Evolutionary conservation across 202 grass and related monocot genomes (phyloP).

Genomic region (Cymbopogon flexuosus): DNA sequence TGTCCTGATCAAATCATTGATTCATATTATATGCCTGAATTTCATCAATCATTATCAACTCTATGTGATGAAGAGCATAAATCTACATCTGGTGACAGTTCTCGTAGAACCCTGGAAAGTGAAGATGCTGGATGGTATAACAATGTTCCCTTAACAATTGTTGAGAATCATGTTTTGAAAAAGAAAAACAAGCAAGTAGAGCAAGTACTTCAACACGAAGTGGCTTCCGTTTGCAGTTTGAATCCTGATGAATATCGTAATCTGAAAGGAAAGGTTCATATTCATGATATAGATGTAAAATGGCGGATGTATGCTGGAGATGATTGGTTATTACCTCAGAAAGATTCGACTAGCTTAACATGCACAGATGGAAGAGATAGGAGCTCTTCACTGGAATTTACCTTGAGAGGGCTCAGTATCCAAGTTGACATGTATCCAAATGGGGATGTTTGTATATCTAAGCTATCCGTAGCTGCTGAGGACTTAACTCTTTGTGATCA

Average conservation of each 20-base stretch:
- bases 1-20: constrained; percentile 69
- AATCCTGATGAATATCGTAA: constrained; percentile 43
- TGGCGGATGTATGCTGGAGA: constrained; percentile 77
- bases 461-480: constrained; percentile 54
- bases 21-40: constrained; percentile 65
- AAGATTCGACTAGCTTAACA: constrained; percentile 26
- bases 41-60: constrained; percentile 37
- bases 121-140: constrained; percentile 78
- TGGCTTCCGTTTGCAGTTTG: constrained; percentile 33
- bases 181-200: constrained; percentile 28
- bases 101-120: constrained; percentile 40
- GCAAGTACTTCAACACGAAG: constrained; percentile 39
- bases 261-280: constrained; percentile 69
- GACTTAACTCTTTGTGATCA: constrained; percentile 74
- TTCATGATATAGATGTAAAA: constrained; percentile 75
- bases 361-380: constrained; percentile 59
- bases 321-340: constrained; percentile 61
- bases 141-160: constrained; percentile 55
- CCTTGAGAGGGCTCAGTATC: constrained; percentile 56
- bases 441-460: constrained; percentile 73
- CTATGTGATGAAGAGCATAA: constrained; percentile 29
- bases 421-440: constrained; percentile 89
- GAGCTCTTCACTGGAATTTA: constrained; percentile 61
- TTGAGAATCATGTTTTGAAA: constrained; percentile 87
- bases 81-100: constrained; percentile 12